A percentile compares a stretch with the other conserved stretches of the same genome.
phyloP scores from a whole-genome alignment of 306 rosid species.

The Fragaria iinumae region DNA sequence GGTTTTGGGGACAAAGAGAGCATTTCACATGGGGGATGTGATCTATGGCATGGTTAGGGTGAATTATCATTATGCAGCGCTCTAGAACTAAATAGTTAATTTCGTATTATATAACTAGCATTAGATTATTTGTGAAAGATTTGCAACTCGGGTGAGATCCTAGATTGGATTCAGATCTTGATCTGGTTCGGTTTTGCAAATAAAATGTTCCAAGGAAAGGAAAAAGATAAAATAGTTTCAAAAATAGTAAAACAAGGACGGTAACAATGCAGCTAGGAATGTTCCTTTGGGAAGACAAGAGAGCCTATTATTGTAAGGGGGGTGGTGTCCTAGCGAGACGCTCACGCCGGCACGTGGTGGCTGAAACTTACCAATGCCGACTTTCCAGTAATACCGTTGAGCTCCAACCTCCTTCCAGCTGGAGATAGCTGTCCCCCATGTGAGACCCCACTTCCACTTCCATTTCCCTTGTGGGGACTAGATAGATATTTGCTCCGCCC shows the following conservation, averaged over 20 bases:
- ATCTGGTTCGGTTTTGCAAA: not conserved
- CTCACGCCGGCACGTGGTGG: constrained; percentile 81
- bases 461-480: not conserved
- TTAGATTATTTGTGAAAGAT: not conserved
- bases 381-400: constrained; percentile 90
- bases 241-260: not conserved
- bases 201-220: too few relatives aligned
- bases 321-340: constrained; percentile 25
- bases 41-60: not conserved
- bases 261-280: not conserved
- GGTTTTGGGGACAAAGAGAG: constrained; percentile 57
- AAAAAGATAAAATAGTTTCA: too few relatives aligned
- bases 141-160: not conserved
- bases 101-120: too few relatives aligned
- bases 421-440: constrained; percentile 81
- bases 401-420: constrained; percentile 69
- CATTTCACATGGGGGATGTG: constrained; percentile 57
- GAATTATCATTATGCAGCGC: too few relatives aligned
- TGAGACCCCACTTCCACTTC: constrained; percentile 27
- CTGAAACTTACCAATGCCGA: constrained; percentile 38
- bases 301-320: constrained; percentile 28
- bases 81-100: too few relatives aligned
- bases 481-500: too few relatives aligned
- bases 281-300: not conserved
- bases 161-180: not conserved